Conservation (phyloP, 228 moss, liverwort and hornwort genomes). For the Sphagnum fallax region DNA sequence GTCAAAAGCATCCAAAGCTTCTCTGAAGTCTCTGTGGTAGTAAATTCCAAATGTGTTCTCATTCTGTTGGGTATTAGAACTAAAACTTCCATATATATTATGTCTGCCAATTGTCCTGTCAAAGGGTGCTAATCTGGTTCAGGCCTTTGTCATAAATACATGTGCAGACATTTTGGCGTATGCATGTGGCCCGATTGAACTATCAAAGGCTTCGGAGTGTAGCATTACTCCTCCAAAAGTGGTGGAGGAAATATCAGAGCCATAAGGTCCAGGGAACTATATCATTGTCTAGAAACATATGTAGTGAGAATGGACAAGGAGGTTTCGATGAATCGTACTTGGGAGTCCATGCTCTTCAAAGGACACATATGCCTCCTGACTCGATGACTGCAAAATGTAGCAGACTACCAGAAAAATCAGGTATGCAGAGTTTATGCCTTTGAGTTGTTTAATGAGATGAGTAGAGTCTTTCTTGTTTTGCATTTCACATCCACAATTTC, state of each 20-base stretch:
- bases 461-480: too few relatives aligned
- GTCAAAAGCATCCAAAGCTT: background rate
- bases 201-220: conserved; percentile 18
- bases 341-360: background rate
- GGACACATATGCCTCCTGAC: background rate
- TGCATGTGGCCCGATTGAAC: conserved; percentile 15
- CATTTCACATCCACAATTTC: too few relatives aligned
- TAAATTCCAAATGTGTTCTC: background rate
- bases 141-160: too few relatives aligned
- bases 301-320: background rate
- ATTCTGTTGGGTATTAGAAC: background rate
- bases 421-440: too few relatives aligned
- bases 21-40: background rate
- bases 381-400: background rate
- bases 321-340: background rate
- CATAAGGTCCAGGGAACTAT: background rate
- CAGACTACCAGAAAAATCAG: too few relatives aligned
- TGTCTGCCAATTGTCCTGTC: background rate
- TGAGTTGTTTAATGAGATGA: too few relatives aligned
- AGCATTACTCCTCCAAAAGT: conserved; percentile 13
- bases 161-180: conserved; percentile 43
- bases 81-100: too few relatives aligned
- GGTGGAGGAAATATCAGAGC: conserved; percentile 21
- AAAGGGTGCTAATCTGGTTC: background rate
- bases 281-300: background rate